A percentile compares a stretch with the other conserved stretches of the same genome.
Conservation (phyloP, 768 basidiomycete genomes). For the Phaffia tasmanica region DNA sequence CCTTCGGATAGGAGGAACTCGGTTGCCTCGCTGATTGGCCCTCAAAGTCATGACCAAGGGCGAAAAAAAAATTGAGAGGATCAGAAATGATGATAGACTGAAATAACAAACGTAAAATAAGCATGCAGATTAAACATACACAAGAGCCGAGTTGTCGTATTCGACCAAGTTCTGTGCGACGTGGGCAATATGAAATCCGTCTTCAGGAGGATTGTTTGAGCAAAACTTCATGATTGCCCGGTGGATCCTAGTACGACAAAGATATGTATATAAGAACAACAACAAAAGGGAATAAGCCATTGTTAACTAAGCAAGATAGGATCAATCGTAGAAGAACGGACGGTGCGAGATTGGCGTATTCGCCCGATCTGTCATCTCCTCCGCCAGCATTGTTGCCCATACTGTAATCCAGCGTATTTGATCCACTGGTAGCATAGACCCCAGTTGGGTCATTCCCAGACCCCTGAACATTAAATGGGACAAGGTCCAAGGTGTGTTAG, state of each 20-base stretch:
- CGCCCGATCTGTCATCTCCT: constrained; percentile 60
- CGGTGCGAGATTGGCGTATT: constrained; percentile 39
- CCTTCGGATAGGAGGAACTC: constrained; percentile 72
- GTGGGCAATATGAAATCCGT: constrained; percentile 21
- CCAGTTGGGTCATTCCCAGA: neutral
- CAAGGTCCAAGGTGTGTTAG: constrained; percentile 7
- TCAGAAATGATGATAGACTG: no score
- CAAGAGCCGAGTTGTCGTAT: constrained; percentile 1
- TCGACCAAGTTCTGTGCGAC: constrained; percentile 14
- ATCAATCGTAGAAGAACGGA: neutral
- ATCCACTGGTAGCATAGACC: constrained; percentile 30
- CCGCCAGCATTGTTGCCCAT: constrained; percentile 31
- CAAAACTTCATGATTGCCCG: constrained; percentile 22
- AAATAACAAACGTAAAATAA: no score
- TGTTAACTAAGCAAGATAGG: neutral
- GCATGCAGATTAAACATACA: constrained; percentile 11
- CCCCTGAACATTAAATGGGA: constrained; percentile 3
- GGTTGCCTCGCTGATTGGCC: constrained; percentile 48
- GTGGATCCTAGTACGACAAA: constrained; percentile 2
- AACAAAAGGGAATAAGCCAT: neutral
- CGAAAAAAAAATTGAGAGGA: neutral
- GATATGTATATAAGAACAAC: no score
- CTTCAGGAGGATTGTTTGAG: constrained; percentile 8
- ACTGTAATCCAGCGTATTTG: constrained; percentile 27
- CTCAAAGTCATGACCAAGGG: neutral